phyloP scores from a whole-genome alignment of 2,329 filamentous ascomycete species.

The Elsinoe ampelina region DNA sequence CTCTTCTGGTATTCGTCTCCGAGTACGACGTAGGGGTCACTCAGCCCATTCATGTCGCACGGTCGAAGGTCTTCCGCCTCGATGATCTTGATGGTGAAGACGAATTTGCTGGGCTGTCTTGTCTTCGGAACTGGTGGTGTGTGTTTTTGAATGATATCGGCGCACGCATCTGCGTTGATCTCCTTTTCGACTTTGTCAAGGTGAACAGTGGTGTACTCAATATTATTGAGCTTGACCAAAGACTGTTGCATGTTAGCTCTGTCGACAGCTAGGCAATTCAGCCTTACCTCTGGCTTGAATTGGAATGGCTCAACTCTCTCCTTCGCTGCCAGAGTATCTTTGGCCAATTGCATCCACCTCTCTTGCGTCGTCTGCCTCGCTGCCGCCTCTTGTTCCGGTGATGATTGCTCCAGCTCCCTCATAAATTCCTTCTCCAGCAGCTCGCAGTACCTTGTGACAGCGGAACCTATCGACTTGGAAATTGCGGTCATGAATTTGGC shows the following conservation, averaged over 20 bases:
- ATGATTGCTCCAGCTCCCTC: slow-evolving; percentile 86
- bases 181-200: slow-evolving; percentile 81
- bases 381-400: slow-evolving; percentile 74
- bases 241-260: slow-evolving; percentile 50
- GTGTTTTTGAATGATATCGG: slow-evolving; percentile 65
- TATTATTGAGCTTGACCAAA: slow-evolving; percentile 94
- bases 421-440: slow-evolving; percentile 75
- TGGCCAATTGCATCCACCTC: slow-evolving; percentile 85
- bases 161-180: slow-evolving; percentile 87
- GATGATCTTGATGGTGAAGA: slow-evolving; percentile 97
- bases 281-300: slow-evolving; percentile 76
- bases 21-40: slow-evolving; percentile 93
- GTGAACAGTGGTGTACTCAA: slow-evolving; percentile 88
- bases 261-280: background rate
- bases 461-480: slow-evolving; percentile 72
- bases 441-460: slow-evolving; percentile 84
- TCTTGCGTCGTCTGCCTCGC: slow-evolving; percentile 76
- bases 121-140: slow-evolving; percentile 61
- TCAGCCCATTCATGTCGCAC: slow-evolving; percentile 89
- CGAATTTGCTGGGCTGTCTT: slow-evolving; percentile 68
- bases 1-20: slow-evolving; percentile 97
- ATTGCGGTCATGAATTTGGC: slow-evolving; percentile 95
- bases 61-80: slow-evolving; percentile 96
- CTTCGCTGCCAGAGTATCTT: slow-evolving; percentile 84
- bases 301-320: slow-evolving; percentile 95